Evolutionary conservation across 1,284 basidiomycete genomes (phyloP).

Genomic region (Marasmius oreades): DNA sequence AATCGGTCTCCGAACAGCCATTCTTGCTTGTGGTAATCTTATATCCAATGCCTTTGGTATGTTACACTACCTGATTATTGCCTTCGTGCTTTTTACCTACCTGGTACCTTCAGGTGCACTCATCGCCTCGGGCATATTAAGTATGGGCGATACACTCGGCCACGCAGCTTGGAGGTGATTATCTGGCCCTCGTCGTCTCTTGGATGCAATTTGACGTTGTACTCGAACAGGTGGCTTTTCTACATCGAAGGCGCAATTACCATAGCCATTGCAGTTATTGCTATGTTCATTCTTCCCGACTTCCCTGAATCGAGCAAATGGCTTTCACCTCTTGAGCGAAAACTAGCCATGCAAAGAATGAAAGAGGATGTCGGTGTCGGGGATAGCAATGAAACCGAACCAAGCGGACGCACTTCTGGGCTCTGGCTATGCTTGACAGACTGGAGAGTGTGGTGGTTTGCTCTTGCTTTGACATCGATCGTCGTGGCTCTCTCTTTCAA

Average conservation of each 20-base stretch:
- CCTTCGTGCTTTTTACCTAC: background rate
- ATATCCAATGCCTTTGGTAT: constrained; percentile 69
- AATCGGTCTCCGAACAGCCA: constrained; percentile 61
- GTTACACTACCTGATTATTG: background rate
- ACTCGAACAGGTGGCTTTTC: constrained; percentile 62
- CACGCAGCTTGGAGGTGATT: constrained; percentile 65
- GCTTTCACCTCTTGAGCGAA: constrained; percentile 59
- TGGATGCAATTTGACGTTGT: background rate
- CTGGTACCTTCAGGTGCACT: constrained; percentile 39
- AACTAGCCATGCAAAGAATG: constrained; percentile 70
- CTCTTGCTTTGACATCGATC: constrained; percentile 41
- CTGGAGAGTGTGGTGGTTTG: constrained; percentile 72
- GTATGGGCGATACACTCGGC: constrained; percentile 67
- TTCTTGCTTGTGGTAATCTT: constrained; percentile 55
- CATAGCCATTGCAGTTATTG: constrained; percentile 55
- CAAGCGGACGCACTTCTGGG: constrained; percentile 39
- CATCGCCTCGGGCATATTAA: constrained; percentile 65
- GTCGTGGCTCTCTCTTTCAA: constrained; percentile 72
- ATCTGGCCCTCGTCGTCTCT: background rate
- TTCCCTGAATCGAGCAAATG: constrained; percentile 65
- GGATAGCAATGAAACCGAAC: constrained; percentile 43
- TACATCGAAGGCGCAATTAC: constrained; percentile 72
- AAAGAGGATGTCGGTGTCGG: constrained; percentile 66
- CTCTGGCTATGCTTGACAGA: constrained; percentile 62
- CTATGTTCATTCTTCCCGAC: constrained; percentile 75